phyloP scores from a whole-genome alignment of 2,329 filamentous ascomycete species.

The Polychaeton citri region DNA sequence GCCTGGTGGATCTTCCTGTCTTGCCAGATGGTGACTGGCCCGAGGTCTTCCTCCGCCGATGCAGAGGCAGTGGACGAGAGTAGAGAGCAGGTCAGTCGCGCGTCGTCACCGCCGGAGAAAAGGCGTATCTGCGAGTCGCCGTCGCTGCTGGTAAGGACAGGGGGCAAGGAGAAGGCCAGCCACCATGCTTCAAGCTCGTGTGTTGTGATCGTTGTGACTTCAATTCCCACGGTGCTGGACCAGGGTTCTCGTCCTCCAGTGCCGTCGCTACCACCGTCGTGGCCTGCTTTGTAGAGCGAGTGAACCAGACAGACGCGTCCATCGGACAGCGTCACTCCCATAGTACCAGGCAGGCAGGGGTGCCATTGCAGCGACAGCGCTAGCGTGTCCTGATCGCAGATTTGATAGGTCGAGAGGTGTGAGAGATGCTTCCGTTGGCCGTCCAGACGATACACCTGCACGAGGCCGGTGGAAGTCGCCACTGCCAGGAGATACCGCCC shows the following conservation, averaged over 20 bases:
- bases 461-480: conserved; percentile 62
- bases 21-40: conserved; percentile 19
- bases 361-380: conserved; percentile 66
- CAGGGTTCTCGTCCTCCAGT: conserved; percentile 11
- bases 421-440: conserved; percentile 12
- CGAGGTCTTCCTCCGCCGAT: neutral
- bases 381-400: conserved; percentile 46
- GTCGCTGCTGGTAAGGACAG: conserved; percentile 19
- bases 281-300: conserved; percentile 14
- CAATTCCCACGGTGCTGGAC: conserved; percentile 11
- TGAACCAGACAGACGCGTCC: conserved; percentile 39
- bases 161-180: conserved; percentile 37
- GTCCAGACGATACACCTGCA: conserved; percentile 49
- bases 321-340: conserved; percentile 60
- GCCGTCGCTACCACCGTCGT: conserved; percentile 26
- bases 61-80: conserved; percentile 6
- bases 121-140: conserved; percentile 24
- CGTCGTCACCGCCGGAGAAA: conserved; percentile 68
- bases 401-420: conserved; percentile 30
- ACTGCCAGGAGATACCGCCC: conserved; percentile 46
- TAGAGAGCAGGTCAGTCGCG: conserved; percentile 12
- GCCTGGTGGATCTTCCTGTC: conserved; percentile 56
- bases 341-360: conserved; percentile 37
- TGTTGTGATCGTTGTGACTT: conserved; percentile 5
- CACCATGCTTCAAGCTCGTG: conserved; percentile 62